phyloP scores from a whole-genome alignment of 345 rosid genomes.

The Ricinus communis region DNA sequence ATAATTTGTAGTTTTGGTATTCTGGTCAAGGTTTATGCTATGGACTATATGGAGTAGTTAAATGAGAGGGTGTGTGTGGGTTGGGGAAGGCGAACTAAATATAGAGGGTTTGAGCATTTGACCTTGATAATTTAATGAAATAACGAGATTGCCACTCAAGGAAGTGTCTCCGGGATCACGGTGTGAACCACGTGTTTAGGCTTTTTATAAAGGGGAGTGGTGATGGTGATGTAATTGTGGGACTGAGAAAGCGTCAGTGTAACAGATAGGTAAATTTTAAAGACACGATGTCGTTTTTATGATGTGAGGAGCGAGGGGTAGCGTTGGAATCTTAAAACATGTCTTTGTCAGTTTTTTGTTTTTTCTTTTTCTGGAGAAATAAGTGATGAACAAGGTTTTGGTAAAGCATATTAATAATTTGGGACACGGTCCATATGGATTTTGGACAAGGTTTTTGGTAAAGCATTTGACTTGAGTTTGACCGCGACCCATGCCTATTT shows the following conservation, averaged over 20 bases:
- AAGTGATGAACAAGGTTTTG: not conserved
- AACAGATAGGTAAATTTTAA: not conserved
- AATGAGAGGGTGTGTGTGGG: constrained; percentile 20
- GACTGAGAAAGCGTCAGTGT: not conserved
- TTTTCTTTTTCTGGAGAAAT: not conserved
- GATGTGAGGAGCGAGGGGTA: constrained; percentile 5
- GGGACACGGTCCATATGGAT: not conserved
- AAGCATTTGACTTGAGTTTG: not conserved
- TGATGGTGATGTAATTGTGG: not conserved
- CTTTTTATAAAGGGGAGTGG: constrained; percentile 31
- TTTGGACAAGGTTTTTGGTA: not conserved
- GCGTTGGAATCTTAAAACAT: not conserved
- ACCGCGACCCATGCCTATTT: not conserved
- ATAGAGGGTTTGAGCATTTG: constrained; percentile 6
- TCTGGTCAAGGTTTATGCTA: constrained; percentile 18
- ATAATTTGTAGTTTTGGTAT: not conserved
- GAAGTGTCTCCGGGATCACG: constrained; percentile 45
- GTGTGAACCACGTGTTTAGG: constrained; percentile 63
- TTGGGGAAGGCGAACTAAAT: constrained; percentile 30
- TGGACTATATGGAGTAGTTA: constrained; percentile 22
- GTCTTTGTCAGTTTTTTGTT: not conserved
- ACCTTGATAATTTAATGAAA: constrained; percentile 12
- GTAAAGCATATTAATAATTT: not conserved
- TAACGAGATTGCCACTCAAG: constrained; percentile 37
- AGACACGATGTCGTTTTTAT: constrained; percentile 6